phyloP scores from a whole-genome alignment of 495 filamentous ascomycete genomes.

The Pyrenopolyporus hunteri region DNA sequence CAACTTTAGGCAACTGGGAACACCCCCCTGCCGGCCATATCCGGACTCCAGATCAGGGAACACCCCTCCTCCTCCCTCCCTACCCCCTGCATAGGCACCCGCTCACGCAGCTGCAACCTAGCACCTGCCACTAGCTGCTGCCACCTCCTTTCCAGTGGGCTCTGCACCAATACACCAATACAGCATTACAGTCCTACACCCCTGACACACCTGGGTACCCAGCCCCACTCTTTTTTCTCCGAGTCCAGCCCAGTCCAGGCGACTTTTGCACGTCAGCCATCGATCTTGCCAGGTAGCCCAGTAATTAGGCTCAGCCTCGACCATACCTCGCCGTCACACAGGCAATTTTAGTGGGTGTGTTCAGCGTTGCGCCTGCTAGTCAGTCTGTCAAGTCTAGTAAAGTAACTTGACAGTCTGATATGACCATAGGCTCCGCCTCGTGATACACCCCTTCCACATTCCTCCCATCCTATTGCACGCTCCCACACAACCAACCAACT shows the following conservation, averaged over 20 bases:
- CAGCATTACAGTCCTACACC: no score
- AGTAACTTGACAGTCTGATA: constrained; percentile 39
- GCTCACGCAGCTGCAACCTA: constrained; percentile 25
- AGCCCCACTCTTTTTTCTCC: constrained; percentile 1
- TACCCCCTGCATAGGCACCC: constrained; percentile 37
- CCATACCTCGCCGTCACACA: constrained; percentile 41
- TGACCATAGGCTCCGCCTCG: constrained; percentile 42
- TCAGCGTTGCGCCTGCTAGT: constrained; percentile 34
- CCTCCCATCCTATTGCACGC: constrained; percentile 25
- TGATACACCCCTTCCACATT: constrained; percentile 38
- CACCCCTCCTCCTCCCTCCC: constrained; percentile 5
- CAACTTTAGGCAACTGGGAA: neutral
- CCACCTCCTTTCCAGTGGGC: constrained; percentile 20
- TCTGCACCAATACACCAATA: neutral
- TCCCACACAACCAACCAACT: constrained; percentile 8
- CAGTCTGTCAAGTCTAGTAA: constrained; percentile 7
- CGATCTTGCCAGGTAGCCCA: constrained; percentile 33
- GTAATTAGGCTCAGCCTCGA: constrained; percentile 42
- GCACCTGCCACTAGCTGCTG: constrained; percentile 31
- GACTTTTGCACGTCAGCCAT: constrained; percentile 41
- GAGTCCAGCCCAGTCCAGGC: constrained; percentile 38
- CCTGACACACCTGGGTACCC: constrained; percentile 15
- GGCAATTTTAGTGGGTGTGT: constrained; percentile 25
- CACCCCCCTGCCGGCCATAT: constrained; percentile 22
- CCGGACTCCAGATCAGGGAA: constrained; percentile 13